Base-by-base conservation (phyloP, 202 grass and related monocot genomes). In the Schoenoplectus tabernaemontani region DNA sequence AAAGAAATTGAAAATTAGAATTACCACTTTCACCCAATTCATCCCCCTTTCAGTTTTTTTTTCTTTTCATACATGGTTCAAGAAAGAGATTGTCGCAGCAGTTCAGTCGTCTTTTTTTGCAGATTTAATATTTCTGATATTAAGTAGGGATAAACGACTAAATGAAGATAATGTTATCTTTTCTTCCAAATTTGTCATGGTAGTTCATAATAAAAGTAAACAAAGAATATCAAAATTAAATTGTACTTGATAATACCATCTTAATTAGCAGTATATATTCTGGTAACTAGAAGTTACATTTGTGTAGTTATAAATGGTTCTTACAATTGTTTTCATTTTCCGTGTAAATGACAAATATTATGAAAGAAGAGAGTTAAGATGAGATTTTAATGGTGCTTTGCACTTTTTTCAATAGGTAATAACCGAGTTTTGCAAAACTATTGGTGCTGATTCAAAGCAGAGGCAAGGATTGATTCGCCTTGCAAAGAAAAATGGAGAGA, bases 401-500 rank as follows among this genome's bases (percentile, higher is more conserved):
- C 30, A 54, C 9, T 13, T 47, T 46, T 50, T 51, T 64, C 4
- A 20, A 30, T 81, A 96, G 93, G 87, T 96, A 54, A 96, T 96
- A 83, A 92, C 86, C 13, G 93, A 92, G 88, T 92, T 96, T 88
- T 96, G 90, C 86, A 92, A 88, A 87, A 90, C 90, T 60, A 96
- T 96, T 34, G 93, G 93, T 58, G 93, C 93, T 42, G 90, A 96
- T 83, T 38, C 78, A 13, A 96, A 96, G 82, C 90, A 96, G 84
- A 86, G 93, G 72, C 93, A 96, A 83, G 93, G 90, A 39, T 75
- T 96, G 79, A 96, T 96, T 65, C 90, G 93, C 30, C 83, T 96
- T 3, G 93, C 93, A 36, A 96, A 96, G 86, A 90, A 92, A 81
- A 96, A 96, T 77, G 93, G 93, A 34, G 93, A 96, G 82, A 96